Base-by-base conservation (phyloP, 768 basidiomycete genomes). In the Phlebiopsis flavidoalba region DNA sequence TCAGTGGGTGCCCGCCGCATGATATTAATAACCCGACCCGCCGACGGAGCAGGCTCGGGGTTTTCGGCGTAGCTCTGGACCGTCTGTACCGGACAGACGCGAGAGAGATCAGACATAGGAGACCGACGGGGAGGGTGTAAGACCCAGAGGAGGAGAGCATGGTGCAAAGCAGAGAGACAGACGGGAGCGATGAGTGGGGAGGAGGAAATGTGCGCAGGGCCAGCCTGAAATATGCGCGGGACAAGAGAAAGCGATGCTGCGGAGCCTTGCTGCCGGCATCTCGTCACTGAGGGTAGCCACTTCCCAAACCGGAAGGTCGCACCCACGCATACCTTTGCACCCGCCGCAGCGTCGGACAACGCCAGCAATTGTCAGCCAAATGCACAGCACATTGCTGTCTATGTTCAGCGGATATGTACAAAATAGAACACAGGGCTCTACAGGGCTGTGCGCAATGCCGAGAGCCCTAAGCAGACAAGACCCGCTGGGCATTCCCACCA, bases 171-270 rank as follows among this genome's bases (percentile, higher is more conserved):
- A 24, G 37, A 35, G 52, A 49, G 35, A 26, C 26, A 47, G 26
- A 24, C 31, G 46, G 22, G 61, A 53, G 61, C 53, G 46, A 47
- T 33, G 53, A 48, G 24, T 22, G 22, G 33, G 11, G 14, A 51
- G 26, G 7, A 12, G 46, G 49, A 33, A 31, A 40, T 53, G 36
- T 14, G 33, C 21, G 5, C 58, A 59, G 58, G 58, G 35, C 58
- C 58, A 22, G 58, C 58, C 58, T 53, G 61, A 53, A 51, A 58
- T 53, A 58, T 37, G 57, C 33, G 57, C n/a, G 48, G 55, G 55
- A 46, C 11, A 52, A 36, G 40, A 50, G 11, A 11, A 52, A 50
- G 37, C 31, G 45, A 47, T 58, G 47, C 58, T 59, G 58, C 58
- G 58, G 58, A 59, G 58, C 49, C 35, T 22, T 31, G 19, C 54